Base-by-base conservation (phyloP, 2,329 filamentous ascomycete species). In the Aureobasidium sp. region DNA sequence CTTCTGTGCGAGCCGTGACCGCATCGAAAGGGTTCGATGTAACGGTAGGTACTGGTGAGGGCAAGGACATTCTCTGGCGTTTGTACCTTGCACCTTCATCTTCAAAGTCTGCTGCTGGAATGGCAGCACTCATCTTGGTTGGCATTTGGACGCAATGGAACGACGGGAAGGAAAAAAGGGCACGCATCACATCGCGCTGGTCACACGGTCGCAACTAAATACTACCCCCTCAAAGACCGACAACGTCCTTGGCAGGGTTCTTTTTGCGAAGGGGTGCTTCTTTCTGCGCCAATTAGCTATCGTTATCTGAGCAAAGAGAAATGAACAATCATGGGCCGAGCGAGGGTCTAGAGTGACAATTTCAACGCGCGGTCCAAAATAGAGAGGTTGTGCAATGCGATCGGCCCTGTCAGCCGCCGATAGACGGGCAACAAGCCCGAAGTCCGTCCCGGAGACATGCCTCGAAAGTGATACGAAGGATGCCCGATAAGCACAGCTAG, bases 141-240 rank as follows among this genome's bases (percentile, higher is more conserved):
- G 22, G 6, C 24, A 29, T 38, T 49, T 49, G 24, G 45, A 34
- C 34, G 21, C 29, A 8, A 10, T 19, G 29, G 22, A 37, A 29
- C 30, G 25, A 29, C 14, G 41, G 29, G 8, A 38, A 34, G 16
- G 45, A 25, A n/a, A n/a, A n/a, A 22, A 34, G 24, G 45, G 24
- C 34, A 21, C 10, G 45, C 44, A 27, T 38, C 24, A 39, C 22
- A 21, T 30, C 16, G 22, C 35, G 25, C 34, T 49, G 45, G 45
- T 49, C 45, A 49, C 34, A 39, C 34, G 45, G 45, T 19, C 21
- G 32, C 45, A 39, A 25, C 39, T 39, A 49, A 49, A 39, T 49
- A 40, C 48, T 21, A 34, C 24, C 37, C 48, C 25, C 37, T 51
- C 48, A 51, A 51, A 32, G 48, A 51, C 48, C 37, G 48, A 51